Conservation (phyloP, 2,329 filamentous ascomycete species). For the Cladosporium sp. region DNA sequence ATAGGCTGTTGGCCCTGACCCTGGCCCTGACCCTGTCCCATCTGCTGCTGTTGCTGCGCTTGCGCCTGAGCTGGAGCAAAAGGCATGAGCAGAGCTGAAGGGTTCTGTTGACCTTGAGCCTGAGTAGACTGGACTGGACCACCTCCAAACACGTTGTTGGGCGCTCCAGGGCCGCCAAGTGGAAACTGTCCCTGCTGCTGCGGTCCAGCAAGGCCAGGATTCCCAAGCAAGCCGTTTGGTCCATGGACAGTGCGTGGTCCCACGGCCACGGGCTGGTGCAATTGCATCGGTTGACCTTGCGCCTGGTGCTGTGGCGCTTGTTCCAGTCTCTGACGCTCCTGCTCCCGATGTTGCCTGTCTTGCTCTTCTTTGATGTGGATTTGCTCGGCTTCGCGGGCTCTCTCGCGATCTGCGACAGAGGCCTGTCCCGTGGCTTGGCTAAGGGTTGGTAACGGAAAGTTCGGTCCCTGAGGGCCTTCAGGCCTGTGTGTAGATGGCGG, state of each 20-base stretch:
- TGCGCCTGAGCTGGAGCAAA: constrained; percentile 34
- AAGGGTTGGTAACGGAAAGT: constrained; percentile 42
- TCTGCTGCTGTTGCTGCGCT: constrained; percentile 23
- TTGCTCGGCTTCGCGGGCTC: constrained; percentile 52
- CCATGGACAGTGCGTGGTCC: constrained; percentile 83
- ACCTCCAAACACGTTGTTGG: constrained; percentile 65
- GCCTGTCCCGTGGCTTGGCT: constrained; percentile 41
- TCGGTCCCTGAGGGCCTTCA: constrained; percentile 35
- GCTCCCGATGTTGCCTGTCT: constrained; percentile 56
- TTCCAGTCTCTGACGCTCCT: constrained; percentile 64
- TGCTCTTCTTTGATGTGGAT: constrained; percentile 56
- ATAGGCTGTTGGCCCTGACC: constrained; percentile 81
- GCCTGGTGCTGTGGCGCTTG: constrained; percentile 77
- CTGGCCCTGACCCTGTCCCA: constrained; percentile 26
- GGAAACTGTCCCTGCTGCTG: constrained; percentile 43
- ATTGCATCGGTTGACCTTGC: constrained; percentile 74
- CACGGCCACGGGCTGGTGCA: constrained; percentile 87
- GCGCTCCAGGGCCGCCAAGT: constrained; percentile 56
- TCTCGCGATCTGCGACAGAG: constrained; percentile 37
- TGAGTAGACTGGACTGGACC: constrained; percentile 64
- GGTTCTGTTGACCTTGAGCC: constrained; percentile 46
- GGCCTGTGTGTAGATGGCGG: constrained; percentile 22
- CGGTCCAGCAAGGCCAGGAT: constrained; percentile 50
- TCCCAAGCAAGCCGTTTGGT: constrained; percentile 74
- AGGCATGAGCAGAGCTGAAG: constrained; percentile 43